Conservation (phyloP, 805 yeast genomes). For the Wickerhamomyces alni region DNA sequence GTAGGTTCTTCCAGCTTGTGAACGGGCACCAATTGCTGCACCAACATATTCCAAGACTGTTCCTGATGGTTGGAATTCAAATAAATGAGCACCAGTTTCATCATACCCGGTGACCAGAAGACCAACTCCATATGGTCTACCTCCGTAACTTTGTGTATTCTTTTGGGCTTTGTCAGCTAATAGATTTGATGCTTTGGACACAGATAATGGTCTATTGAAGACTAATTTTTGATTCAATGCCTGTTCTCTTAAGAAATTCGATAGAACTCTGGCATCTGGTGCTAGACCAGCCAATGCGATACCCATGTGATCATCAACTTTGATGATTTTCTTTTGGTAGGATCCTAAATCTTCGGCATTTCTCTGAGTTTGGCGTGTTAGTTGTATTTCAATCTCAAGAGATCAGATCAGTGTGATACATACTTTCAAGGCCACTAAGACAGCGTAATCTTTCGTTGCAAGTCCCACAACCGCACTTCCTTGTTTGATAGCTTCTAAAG, state of each 20-base stretch:
- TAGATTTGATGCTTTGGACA: slow-evolving; percentile 74
- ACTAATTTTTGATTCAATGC: slow-evolving; percentile 85
- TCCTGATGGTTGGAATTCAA: slow-evolving; percentile 96
- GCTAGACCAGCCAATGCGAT: slow-evolving; percentile 96
- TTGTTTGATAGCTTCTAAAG: slow-evolving; percentile 93
- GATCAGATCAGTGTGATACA: slow-evolving; percentile 1
- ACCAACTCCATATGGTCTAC: slow-evolving; percentile 98
- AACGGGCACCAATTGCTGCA: slow-evolving; percentile 96
- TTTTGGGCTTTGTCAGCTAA: slow-evolving; percentile 96
- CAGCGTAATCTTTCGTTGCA: slow-evolving; percentile 81
- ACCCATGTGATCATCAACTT: slow-evolving; percentile 91
- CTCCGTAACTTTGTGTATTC: slow-evolving; percentile 93
- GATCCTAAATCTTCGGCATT: slow-evolving; percentile 97
- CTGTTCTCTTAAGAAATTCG: slow-evolving; percentile 84
- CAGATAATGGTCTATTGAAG: slow-evolving; percentile 78
- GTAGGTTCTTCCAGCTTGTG: slow-evolving; percentile 97
- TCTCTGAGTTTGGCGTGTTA: slow-evolving; percentile 35
- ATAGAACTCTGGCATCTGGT: slow-evolving; percentile 93
- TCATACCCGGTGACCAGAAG: slow-evolving; percentile 85
- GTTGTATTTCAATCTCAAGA: background rate
- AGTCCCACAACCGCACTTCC: slow-evolving; percentile 97
- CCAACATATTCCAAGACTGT: slow-evolving; percentile 87
- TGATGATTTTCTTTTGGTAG: slow-evolving; percentile 88
- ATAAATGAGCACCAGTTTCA: slow-evolving; percentile 88
- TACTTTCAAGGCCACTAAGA: slow-evolving; percentile 79